phyloP scores from a whole-genome alignment of 129 eudicot species.

The Centella asiatica region DNA sequence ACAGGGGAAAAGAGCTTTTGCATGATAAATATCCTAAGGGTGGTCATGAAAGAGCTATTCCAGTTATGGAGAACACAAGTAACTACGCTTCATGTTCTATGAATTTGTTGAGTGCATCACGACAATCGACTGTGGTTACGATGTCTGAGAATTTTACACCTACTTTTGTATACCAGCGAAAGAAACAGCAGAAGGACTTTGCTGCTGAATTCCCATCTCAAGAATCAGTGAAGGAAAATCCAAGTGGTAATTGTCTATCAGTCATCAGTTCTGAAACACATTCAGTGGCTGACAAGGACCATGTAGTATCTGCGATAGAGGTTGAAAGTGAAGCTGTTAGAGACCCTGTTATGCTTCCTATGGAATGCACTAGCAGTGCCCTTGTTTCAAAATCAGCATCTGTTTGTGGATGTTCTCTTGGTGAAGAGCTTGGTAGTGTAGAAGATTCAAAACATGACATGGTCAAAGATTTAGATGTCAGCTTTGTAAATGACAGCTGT shows the following conservation, averaged over 20 bases:
- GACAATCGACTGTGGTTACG: conserved; percentile 25
- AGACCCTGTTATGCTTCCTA: conserved; percentile 9
- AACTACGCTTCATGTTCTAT: conserved; percentile 19
- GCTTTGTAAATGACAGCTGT: conserved; percentile 42
- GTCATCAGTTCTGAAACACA: conserved; percentile 23
- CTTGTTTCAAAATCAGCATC: conserved; percentile 25
- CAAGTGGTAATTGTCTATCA: conserved; percentile 18
- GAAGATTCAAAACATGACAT: conserved; percentile 17
- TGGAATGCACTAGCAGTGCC: conserved; percentile 8
- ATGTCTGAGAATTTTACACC: conserved; percentile 36
- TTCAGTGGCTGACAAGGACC: conserved; percentile 11
- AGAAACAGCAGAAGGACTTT: conserved; percentile 24
- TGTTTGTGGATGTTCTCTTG: conserved; percentile 21
- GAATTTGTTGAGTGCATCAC: conserved; percentile 28
- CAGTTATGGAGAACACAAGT: conserved; percentile 7
- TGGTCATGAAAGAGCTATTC: conserved; percentile 5
- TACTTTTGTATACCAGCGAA: conserved; percentile 39
- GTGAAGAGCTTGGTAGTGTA: conserved; percentile 22
- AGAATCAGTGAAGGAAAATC: conserved; percentile 11
- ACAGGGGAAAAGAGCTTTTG: conserved; percentile 23
- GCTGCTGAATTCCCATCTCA: conserved; percentile 13
- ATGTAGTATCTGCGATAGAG: conserved; percentile 9
- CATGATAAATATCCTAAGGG: conserved; percentile 14
- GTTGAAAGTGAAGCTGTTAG: conserved; percentile 2
- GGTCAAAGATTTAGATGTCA: conserved; percentile 19